Conservation (phyloP, 257 asterid species). For the Salvia rosmarinus region DNA sequence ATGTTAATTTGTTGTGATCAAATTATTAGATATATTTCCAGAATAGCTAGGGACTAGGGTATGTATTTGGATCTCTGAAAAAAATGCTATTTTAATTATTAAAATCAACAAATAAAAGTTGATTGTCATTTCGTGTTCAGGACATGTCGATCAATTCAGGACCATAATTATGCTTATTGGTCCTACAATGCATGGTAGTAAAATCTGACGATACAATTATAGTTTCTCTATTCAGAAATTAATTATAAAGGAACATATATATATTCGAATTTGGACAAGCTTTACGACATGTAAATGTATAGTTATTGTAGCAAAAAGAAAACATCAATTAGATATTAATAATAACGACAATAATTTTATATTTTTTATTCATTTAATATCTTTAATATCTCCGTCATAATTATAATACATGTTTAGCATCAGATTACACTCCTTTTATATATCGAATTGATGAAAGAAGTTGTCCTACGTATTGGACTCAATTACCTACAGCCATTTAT, state of each 20-base stretch:
- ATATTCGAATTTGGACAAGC: neutral
- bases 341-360: neutral
- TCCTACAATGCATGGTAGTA: constrained; percentile 8
- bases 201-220: neutral
- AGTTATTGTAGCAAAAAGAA: neutral
- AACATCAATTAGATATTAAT: neutral
- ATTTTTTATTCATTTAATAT: neutral
- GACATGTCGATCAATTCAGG: neutral
- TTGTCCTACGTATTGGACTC: constrained; percentile 15
- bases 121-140: constrained; percentile 26
- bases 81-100: constrained; percentile 21
- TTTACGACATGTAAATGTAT: neutral
- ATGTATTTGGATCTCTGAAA: neutral
- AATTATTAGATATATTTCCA: neutral
- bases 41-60: too few species aligned
- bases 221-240: neutral
- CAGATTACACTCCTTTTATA: neutral
- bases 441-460: neutral
- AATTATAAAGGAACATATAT: neutral
- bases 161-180: constrained; percentile 23
- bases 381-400: neutral
- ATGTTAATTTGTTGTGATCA: neutral
- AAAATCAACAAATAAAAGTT: constrained; percentile 29
- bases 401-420: neutral
- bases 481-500: constrained; percentile 2